Evolutionary conservation across 352 stramenopile species (phyloP).

Genomic region (Phytophthora citrophthora): DNA sequence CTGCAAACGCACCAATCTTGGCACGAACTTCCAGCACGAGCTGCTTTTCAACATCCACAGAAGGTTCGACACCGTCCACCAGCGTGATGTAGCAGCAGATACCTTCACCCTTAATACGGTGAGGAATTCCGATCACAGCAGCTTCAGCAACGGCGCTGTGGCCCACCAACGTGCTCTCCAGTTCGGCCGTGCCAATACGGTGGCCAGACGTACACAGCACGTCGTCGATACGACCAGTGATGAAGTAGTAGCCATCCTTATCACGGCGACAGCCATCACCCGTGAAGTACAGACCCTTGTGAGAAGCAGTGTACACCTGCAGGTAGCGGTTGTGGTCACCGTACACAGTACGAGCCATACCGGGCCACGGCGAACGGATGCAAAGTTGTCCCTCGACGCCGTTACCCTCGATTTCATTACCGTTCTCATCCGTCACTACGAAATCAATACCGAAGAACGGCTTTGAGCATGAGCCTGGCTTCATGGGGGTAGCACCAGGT

Average conservation of each 20-base stretch:
- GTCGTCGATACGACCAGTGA: constrained; percentile 98
- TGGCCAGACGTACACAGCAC: constrained; percentile 95
- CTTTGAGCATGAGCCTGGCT: constrained; percentile 95
- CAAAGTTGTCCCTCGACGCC: constrained; percentile 94
- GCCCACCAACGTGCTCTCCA: constrained; percentile 91
- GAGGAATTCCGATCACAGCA: constrained; percentile 94
- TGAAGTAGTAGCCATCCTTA: constrained; percentile 97
- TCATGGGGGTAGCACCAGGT: constrained; percentile 84
- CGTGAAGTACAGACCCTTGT: constrained; percentile 98
- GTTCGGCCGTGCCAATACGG: constrained; percentile 87
- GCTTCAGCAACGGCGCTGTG: constrained; percentile 94
- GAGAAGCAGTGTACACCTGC: constrained; percentile 96
- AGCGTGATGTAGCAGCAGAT: constrained; percentile 97
- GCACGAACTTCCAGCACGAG: constrained; percentile 87
- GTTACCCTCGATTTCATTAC: constrained; percentile 88
- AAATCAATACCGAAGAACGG: constrained; percentile 97
- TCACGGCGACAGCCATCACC: constrained; percentile 89
- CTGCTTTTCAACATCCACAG: constrained; percentile 62
- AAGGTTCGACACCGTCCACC: constrained; percentile 79
- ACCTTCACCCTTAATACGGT: constrained; percentile 97
- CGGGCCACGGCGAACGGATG: constrained; percentile 95
- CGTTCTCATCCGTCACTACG: constrained; percentile 77
- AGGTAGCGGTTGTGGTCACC: constrained; percentile 96
- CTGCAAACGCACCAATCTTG: constrained; percentile 96
- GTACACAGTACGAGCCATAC: constrained; percentile 95